Base-by-base conservation (phyloP, 2,329 filamentous ascomycete genomes). In the Neofusicoccum sp. region DNA sequence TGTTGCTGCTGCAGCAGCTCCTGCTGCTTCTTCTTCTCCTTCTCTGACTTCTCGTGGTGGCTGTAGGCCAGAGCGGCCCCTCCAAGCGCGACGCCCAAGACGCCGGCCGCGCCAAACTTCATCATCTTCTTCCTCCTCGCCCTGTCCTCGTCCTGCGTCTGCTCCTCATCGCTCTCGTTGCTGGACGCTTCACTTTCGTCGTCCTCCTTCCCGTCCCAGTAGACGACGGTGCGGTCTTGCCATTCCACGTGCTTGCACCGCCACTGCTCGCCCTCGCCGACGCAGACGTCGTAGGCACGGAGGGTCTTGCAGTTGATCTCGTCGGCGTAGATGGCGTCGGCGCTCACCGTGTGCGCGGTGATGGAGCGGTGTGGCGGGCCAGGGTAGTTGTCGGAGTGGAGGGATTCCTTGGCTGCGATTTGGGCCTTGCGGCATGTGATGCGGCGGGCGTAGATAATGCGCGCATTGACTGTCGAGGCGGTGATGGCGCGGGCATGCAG, bases 271-370 rank as follows among this genome's bases (percentile, higher is more conserved):
- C 56, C 56, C 11, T 60, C 44, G 56, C 43, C 56, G 43, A 60
- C 56, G 36, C 33, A 37, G 33, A 60, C 56, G 44, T 60, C 56
- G 56, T 60, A 60, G 44, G 44, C 44, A 12, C 56, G 56, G 33
- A 60, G 43, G 3, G 56, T 60, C 56, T 99, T 60, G 56, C 44
- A 48, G 44, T 60, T 60, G 56, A 60, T 49, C 43, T 62, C 56
- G 33, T 60, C 56, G 56, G 56, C 56, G 56, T 60, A 60, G 56
- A 60, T 60, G 44, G 56, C 45, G 31, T 60, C 56, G 11, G 22
- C 56, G 31, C 29, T 60, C 14, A 60, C n/a, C 7, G 56, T 60
- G 56, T 60, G 56, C 14, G 56, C 56, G 3, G 56, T 60, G 44
- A 60, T 49, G 56, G 56, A 49, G 22, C 56, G 56, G 56, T 60